Evolutionary conservation across 2,329 filamentous ascomycete genomes (phyloP).

Genomic region (Teratosphaeria gauchensis): DNA sequence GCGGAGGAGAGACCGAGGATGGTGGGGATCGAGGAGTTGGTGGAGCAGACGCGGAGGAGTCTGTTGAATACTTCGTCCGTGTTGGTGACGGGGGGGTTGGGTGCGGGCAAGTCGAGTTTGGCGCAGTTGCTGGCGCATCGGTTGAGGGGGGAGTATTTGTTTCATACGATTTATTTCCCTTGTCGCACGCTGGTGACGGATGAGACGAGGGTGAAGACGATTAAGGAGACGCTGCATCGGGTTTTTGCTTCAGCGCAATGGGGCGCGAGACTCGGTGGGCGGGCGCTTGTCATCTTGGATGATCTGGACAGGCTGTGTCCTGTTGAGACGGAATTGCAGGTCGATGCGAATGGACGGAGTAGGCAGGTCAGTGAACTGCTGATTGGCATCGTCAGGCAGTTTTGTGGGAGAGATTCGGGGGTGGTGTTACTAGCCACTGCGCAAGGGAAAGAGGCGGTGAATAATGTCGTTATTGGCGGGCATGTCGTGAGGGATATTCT

Average conservation of each 20-base stretch:
- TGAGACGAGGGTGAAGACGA: slow-evolving; percentile 76
- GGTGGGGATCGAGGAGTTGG: slow-evolving; percentile 73
- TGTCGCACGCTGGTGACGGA: slow-evolving; percentile 83
- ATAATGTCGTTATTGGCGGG: slow-evolving; percentile 81
- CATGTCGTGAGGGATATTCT: slow-evolving; percentile 90
- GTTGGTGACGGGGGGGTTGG: slow-evolving; percentile 76
- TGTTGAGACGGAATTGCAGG: slow-evolving; percentile 85
- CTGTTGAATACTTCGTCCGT: slow-evolving; percentile 81
- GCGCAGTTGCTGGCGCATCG: slow-evolving; percentile 65
- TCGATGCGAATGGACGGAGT: slow-evolving; percentile 87
- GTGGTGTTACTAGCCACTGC: slow-evolving; percentile 85
- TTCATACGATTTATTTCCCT: slow-evolving; percentile 75
- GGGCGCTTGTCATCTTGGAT: slow-evolving; percentile 76
- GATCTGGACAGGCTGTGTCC: slow-evolving; percentile 91
- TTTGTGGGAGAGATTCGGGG: slow-evolving; percentile 67
- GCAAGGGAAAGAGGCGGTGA: slow-evolving; percentile 83
- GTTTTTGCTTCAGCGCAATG: slow-evolving; percentile 84
- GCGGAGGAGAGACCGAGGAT: slow-evolving; percentile 48
- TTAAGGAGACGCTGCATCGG: slow-evolving; percentile 78
- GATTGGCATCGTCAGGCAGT: slow-evolving; percentile 71
- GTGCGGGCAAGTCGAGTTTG: slow-evolving; percentile 80
- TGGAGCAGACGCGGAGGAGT: slow-evolving; percentile 64
- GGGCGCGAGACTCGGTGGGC: slow-evolving; percentile 79
- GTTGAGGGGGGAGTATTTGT: slow-evolving; percentile 63
- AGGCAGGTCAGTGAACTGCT: slow-evolving; percentile 86